phyloP scores from a whole-genome alignment of 805 yeast genomes.

The Candida ficus region DNA sequence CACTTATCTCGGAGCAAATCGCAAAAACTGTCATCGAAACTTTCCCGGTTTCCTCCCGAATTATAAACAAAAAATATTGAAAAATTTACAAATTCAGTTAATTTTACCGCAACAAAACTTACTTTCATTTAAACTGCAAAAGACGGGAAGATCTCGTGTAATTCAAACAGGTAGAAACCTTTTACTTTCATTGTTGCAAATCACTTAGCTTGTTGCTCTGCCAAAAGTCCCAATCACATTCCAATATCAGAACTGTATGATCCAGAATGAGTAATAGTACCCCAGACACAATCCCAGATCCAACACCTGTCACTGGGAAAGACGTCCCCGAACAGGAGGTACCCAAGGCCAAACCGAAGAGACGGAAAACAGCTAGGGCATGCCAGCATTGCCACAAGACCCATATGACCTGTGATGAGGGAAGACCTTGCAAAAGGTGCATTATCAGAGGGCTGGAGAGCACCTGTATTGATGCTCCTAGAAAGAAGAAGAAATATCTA shows the following conservation, averaged over 20 bases:
- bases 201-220: too few species aligned
- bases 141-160: too few species aligned
- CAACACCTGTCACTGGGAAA: too few species aligned
- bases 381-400: slow-evolving; percentile 88
- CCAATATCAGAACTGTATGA: background rate
- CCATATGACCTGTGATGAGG: slow-evolving; percentile 86
- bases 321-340: too few species aligned
- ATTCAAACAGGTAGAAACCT: too few species aligned
- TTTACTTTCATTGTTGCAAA: too few species aligned
- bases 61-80: background rate
- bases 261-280: background rate
- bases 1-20: background rate
- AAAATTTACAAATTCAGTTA: slow-evolving; percentile 1
- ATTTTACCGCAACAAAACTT: background rate
- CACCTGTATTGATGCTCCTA: slow-evolving; percentile 83
- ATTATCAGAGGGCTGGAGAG: slow-evolving; percentile 57
- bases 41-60: slow-evolving; percentile 3
- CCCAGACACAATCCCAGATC: background rate
- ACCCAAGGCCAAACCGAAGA: slow-evolving; percentile 1
- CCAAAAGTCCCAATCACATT: too few species aligned
- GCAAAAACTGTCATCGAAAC: background rate
- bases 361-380: slow-evolving; percentile 77
- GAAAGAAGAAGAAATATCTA: slow-evolving; percentile 80
- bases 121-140: too few species aligned
- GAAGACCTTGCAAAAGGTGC: slow-evolving; percentile 81